Percentiles rank a stretch among this genome's conserved stretches.
These are phyloP conservation scores for Volvox africanus DNA, from an alignment of 139 green algal genomes.

Conservation along the genomic window DNA sequence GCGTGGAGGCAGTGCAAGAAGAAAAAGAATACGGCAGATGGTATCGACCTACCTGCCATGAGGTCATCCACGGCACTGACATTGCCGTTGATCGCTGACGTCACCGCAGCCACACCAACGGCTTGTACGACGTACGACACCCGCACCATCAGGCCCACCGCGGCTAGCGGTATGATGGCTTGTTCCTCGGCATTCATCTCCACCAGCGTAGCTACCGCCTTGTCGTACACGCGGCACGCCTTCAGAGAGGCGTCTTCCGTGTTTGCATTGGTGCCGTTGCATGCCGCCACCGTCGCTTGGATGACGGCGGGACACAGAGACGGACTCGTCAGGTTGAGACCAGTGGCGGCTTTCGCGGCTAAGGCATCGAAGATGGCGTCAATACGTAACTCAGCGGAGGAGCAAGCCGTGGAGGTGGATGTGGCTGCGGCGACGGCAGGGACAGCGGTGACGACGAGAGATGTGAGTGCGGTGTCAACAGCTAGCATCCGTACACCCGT, in stretches of 20 bases:
- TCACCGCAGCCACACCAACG: neutral
- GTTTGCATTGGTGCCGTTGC: neutral
- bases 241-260: neutral
- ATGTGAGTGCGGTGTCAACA: neutral
- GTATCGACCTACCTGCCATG: neutral
- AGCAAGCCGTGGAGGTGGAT: neutral
- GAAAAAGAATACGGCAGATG: too few species aligned
- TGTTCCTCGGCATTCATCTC: neutral
- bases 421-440: neutral
- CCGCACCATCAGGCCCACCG: neutral
- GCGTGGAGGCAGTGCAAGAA: too few species aligned
- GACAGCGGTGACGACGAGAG: neutral
- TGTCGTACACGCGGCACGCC: neutral
- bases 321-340: neutral
- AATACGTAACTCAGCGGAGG: neutral
- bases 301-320: neutral
- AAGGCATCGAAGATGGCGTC: neutral
- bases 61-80: neutral
- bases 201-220: neutral
- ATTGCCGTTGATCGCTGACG: neutral
- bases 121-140: conserved; percentile 31
- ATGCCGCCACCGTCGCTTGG: neutral
- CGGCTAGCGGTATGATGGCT: neutral
- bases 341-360: neutral
- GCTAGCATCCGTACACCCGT: neutral